These are phyloP conservation scores for Citrus cavaleriei DNA, from an alignment of 345 rosid species.

Conservation along the genomic window DNA sequence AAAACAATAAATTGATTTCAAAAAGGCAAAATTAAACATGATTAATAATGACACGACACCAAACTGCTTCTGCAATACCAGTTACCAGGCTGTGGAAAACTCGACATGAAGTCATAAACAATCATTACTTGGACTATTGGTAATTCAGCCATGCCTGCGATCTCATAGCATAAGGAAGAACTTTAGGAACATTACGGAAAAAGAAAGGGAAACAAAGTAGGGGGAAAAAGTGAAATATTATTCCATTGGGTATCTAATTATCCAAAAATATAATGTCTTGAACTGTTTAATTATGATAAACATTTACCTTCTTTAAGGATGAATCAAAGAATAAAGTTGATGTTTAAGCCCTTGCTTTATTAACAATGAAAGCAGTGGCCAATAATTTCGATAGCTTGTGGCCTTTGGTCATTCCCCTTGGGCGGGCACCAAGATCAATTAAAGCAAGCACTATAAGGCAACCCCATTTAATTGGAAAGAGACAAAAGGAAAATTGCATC, in stretches of 20 bases:
- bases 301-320: not conserved
- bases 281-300: not conserved
- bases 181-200: not conserved
- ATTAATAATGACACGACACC: no score
- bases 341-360: constrained; percentile 21
- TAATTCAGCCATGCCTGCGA: no score
- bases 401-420: not conserved
- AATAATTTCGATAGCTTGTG: constrained; percentile 6
- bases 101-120: no score
- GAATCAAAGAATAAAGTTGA: not conserved
- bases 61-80: no score
- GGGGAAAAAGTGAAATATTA: not conserved
- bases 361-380: constrained; percentile 18
- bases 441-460: not conserved
- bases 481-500: not conserved
- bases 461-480: constrained; percentile 1
- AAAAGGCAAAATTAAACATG: no score
- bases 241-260: constrained; percentile 3
- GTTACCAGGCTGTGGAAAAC: no score
- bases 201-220: not conserved
- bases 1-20: no score
- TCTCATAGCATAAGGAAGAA: no score
- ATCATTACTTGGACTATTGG: no score
- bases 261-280: not conserved
- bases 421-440: constrained; percentile 4